Base-by-base conservation (phyloP, 176 grass and related monocot genomes). In the Rhynchospora pubera region DNA sequence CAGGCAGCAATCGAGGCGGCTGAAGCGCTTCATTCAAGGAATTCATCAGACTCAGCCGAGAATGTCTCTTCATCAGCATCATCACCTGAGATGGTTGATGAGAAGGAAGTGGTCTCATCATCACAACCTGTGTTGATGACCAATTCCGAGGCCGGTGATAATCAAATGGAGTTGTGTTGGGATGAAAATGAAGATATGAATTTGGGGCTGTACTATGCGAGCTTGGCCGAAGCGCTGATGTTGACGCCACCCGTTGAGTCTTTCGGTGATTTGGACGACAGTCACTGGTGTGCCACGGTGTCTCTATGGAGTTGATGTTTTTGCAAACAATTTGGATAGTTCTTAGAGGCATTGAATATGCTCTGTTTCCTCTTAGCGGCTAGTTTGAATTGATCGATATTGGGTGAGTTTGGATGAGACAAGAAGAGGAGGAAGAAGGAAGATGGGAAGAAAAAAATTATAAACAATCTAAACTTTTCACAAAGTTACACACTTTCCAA, bases 221-320 rank as follows among this genome's bases (percentile, higher is more conserved):
- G 62, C 83, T 84, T 90, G 8, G 87, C 92, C 16, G 55, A 94
- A 76, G 92, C 74, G n/a, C 55, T 91, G 24, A 84, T 90, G 81
- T 44, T 94, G 64, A 77, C 86, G 18, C 83, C 86, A 28, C 50
- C 76, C 57, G 18, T 47, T 8, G 34, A 74, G 13, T 82, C 44
- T 18, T 66, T 52, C 5, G 9, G 3, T 48, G 42, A 82, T 52
- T 53, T 82, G 5, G 79, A 82, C 5, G 79, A 65, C 57, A 32
- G 65, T 50, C 30, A 62, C 24, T 82, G 79, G 43, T 18, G 43
- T 9, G 7, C 12, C 0, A 7, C 13, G 15, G 21, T 82, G 4
- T 82, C 60, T 32, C 58, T 82, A 4, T 82, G 79, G 79, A 82
- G 12, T 50, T 82, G 42, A 50, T 58, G 19, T 46, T 53, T 24